A percentile compares a stretch with the other conserved stretches of the same genome.
phyloP scores from a whole-genome alignment of 169 alveolate species.

The Eimeria falciformis region DNA sequence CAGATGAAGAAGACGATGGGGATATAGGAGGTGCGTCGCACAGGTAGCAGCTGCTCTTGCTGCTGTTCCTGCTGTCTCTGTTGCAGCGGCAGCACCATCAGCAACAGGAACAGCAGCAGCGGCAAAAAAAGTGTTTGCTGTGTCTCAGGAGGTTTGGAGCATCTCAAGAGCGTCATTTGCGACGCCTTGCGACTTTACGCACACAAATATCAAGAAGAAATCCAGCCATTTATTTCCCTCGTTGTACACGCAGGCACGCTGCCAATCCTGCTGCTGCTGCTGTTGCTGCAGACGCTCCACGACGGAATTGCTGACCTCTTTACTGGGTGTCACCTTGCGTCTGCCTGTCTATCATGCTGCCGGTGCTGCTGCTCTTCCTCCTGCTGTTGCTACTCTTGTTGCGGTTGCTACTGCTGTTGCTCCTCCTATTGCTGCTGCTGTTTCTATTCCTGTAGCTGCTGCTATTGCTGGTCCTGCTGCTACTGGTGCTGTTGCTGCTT shows the following conservation, averaged over 20 bases:
- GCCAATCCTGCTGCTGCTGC: not conserved
- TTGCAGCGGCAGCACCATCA: too few relatives aligned
- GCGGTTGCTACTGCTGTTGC: not conserved
- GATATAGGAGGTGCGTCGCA: not conserved
- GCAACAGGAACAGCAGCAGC: not conserved
- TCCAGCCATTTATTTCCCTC: conserved; percentile 52
- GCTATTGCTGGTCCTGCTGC: not conserved
- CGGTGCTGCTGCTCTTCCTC: too few relatives aligned
- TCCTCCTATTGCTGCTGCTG: not conserved
- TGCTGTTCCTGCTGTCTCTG: too few relatives aligned
- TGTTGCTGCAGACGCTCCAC: not conserved
- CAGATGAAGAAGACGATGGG: not conserved
- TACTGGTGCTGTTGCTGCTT: not conserved
- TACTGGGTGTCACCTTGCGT: not conserved
- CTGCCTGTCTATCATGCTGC: not conserved
- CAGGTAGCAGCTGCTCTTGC: too few relatives aligned
- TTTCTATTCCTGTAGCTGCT: not conserved
- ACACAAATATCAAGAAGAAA: conserved; percentile 77
- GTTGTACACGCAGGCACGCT: conserved; percentile 59
- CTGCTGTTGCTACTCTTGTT: not conserved
- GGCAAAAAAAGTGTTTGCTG: conserved; percentile 4
- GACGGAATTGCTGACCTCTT: not conserved
- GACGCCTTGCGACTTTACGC: conserved; percentile 46
- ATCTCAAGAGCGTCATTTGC: conserved; percentile 41
- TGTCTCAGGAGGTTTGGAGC: conserved; percentile 59